These are phyloP conservation scores for Ascoidea rubescens DNA, from an alignment of 805 yeast genomes.

Conservation along the genomic window DNA sequence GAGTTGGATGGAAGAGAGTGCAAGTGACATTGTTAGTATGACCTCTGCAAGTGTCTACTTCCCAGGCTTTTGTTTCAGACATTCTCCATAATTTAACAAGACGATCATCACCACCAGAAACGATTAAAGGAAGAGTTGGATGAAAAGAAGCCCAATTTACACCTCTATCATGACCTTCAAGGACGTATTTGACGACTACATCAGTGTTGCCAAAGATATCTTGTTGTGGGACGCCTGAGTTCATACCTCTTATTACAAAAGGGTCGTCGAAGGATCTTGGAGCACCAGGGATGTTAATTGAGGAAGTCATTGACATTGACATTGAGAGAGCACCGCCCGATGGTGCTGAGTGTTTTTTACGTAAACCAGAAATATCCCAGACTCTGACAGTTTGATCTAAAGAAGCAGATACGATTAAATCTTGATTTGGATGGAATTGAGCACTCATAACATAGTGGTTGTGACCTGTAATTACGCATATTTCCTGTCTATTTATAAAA, in stretches of 20 bases:
- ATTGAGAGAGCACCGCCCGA: constrained; percentile 20
- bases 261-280: constrained; percentile 23
- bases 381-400: constrained; percentile 98
- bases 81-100: constrained; percentile 93
- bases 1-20: constrained; percentile 85
- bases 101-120: constrained; percentile 93
- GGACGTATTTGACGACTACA: constrained; percentile 86
- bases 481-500: constrained; percentile 97
- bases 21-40: constrained; percentile 89
- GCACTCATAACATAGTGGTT: constrained; percentile 98
- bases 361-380: constrained; percentile 93
- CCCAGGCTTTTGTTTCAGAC: constrained; percentile 98
- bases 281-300: constrained; percentile 2
- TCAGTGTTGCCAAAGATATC: constrained; percentile 92
- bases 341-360: constrained; percentile 90
- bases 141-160: constrained; percentile 98
- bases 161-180: constrained; percentile 97
- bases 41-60: constrained; percentile 96
- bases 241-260: constrained; percentile 28
- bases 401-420: constrained; percentile 87
- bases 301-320: constrained; percentile 7
- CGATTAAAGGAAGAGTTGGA: constrained; percentile 88
- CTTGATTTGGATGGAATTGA: constrained; percentile 92
- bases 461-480: constrained; percentile 95
- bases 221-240: constrained; percentile 64